These are phyloP conservation scores for Candida piceae DNA, from an alignment of 805 yeast genomes.

Conservation along the genomic window DNA sequence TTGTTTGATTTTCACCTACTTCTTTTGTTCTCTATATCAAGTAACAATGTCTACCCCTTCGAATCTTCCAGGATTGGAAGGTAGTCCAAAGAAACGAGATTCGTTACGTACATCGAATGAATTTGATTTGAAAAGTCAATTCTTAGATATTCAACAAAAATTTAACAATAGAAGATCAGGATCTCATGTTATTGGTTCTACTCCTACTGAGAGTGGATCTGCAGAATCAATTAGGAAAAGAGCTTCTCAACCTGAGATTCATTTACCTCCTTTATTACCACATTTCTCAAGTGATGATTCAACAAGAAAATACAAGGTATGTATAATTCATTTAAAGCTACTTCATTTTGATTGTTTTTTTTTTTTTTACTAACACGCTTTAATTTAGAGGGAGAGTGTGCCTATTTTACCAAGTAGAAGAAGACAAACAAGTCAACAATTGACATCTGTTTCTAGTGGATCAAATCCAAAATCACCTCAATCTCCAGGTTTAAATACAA, in stretches of 20 bases:
- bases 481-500: conserved; percentile 38
- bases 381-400: conserved; percentile 10
- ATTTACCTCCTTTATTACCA: conserved; percentile 13
- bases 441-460: conserved; percentile 1
- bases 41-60: too few species aligned
- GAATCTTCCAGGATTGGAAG: too few species aligned
- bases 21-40: too few species aligned
- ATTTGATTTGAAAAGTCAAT: conserved; percentile 36
- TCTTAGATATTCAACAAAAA: conserved; percentile 37
- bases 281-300: conserved; percentile 5
- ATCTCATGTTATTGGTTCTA: neutral
- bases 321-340: neutral
- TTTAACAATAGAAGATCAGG: conserved; percentile 13
- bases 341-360: neutral
- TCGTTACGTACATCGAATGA: too few species aligned
- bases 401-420: conserved; percentile 5
- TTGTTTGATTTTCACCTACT: too few species aligned
- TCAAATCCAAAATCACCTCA: neutral
- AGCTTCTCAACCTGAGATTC: conserved; percentile 12
- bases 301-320: conserved; percentile 1
- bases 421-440: conserved; percentile 9
- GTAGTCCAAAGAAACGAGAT: too few species aligned
- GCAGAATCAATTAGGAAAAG: conserved; percentile 1
- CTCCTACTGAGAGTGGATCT: neutral
- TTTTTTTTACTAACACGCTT: neutral